Base-by-base conservation (phyloP, 129 eudicot species). In the Solidago caesia region DNA sequence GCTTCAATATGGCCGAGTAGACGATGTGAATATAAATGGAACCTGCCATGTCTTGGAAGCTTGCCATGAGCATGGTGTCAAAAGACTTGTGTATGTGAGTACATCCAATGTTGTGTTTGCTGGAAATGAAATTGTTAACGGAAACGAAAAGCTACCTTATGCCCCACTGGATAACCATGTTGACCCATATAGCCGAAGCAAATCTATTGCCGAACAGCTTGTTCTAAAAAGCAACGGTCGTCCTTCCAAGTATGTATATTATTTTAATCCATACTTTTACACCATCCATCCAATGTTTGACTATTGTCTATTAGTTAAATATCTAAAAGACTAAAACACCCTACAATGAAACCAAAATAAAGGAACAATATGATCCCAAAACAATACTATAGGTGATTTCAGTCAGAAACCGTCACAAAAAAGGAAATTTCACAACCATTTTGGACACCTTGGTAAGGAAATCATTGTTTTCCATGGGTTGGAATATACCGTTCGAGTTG, bases 141-240 rank as follows among this genome's bases (percentile, higher is more conserved):
- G 98, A 64, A 86, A 93, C 53, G 98, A 93, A 78, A 79, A 74
- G 33, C 78, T 88, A 47, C 97, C 98, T 73, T 90, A 90, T 80
- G 56, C 86, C 55, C 91, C 97, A 4, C 56, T 90, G 56, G 98
- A 90, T 76, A 91, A 82, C 73, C 92, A 88, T 74, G 86, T 79
- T 15, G 97, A 93, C 87, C 88, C 97, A 21, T 93, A 93, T 65
- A 88, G 96, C 70, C 92, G 96, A 39, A 93, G 97, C 82, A 93
- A 93, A 83, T 84, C 87, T 73, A 86, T 93, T n/a, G 97, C 97
- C 53, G 98, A 90, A 61, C 97, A 93, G 73, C 84, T 88, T 25
- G 89, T 93, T 61, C 74, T 90, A 13, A 86, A 88, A 83, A 79
- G 79, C 75, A 93, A 86, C 57, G 98, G 91, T 7, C 97, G 92